Conservation (phyloP, 2,329 filamentous ascomycete genomes). For the Calonectria pteridis region DNA sequence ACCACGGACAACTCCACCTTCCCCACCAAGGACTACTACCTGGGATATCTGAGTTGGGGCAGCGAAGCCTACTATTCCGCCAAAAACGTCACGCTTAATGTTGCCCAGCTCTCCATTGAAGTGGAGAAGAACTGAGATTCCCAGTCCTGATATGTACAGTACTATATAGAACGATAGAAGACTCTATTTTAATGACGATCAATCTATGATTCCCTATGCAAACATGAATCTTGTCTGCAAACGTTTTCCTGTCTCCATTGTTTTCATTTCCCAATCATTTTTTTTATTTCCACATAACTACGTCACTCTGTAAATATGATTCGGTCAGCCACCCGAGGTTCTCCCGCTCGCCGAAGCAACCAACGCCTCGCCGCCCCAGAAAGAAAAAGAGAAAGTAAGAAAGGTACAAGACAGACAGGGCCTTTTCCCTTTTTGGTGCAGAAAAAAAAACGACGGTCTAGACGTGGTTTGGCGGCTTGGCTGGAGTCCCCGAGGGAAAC, state of each 20-base stretch:
- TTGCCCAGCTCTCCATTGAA: conserved; percentile 54
- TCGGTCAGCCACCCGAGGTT: not conserved
- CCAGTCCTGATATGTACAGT: conserved; percentile 12
- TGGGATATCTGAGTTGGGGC: conserved; percentile 66
- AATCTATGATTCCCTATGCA: conserved; percentile 12
- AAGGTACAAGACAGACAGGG: not conserved
- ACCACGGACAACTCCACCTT: conserved; percentile 48
- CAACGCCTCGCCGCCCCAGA: not conserved
- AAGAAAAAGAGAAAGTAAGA: not conserved
- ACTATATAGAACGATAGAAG: conserved; percentile 24
- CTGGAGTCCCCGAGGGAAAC: not conserved
- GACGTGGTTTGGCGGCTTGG: not conserved
- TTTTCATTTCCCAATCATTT: not conserved
- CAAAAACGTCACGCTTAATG: conserved; percentile 62
- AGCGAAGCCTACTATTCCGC: conserved; percentile 61
- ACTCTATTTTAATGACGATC: conserved; percentile 33
- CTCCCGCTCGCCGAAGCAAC: not conserved
- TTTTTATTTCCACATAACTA: not conserved
- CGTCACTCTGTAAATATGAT: not conserved
- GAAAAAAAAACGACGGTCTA: not conserved
- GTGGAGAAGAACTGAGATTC: conserved; percentile 36
- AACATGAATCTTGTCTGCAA: not conserved
- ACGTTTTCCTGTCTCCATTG: not conserved
- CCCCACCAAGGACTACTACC: conserved; percentile 57
- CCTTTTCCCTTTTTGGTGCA: not conserved